Conservation (phyloP, 306 rosid genomes). For the Rosa multiflora region DNA sequence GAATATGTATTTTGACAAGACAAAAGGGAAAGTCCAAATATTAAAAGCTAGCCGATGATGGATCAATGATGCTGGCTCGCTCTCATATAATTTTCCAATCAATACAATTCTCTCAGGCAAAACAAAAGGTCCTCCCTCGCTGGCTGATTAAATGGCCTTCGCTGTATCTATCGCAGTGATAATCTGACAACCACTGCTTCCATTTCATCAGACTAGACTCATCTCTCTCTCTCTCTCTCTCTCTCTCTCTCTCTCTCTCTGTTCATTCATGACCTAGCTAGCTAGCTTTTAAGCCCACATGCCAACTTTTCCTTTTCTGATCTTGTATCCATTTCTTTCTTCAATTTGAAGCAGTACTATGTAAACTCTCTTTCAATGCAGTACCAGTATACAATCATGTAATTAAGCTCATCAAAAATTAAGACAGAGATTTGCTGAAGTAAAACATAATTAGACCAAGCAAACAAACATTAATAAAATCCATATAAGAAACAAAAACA, state of each 20-base stretch:
- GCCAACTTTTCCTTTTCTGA: neutral
- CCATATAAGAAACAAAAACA: neutral
- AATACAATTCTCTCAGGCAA: neutral
- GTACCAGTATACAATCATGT: neutral
- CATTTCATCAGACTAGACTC: slow-evolving; percentile 8
- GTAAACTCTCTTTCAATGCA: neutral
- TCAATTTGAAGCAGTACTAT: neutral
- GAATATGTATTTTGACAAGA: slow-evolving; percentile 7
- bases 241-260: neutral
- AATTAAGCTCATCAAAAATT: neutral
- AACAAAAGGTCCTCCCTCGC: slow-evolving; percentile 1
- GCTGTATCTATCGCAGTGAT: neutral
- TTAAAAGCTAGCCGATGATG: slow-evolving; percentile 3
- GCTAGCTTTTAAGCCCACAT: slow-evolving; percentile 1
- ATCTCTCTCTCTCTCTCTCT: neutral
- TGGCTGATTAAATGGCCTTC: neutral
- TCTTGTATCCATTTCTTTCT: slow-evolving; percentile 4
- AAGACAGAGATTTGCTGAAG: neutral
- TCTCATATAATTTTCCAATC: neutral
- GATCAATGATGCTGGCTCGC: neutral
- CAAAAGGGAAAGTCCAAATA: slow-evolving; percentile 3
- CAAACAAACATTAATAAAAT: neutral
- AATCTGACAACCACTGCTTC: slow-evolving; percentile 13
- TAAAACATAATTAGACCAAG: neutral
- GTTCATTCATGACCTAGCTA: neutral